A percentile compares a stretch with the other conserved stretches of the same genome.
These are phyloP conservation scores for Bipolaris gigantea DNA, from an alignment of 2,329 filamentous ascomycete species.

Conservation along the genomic window DNA sequence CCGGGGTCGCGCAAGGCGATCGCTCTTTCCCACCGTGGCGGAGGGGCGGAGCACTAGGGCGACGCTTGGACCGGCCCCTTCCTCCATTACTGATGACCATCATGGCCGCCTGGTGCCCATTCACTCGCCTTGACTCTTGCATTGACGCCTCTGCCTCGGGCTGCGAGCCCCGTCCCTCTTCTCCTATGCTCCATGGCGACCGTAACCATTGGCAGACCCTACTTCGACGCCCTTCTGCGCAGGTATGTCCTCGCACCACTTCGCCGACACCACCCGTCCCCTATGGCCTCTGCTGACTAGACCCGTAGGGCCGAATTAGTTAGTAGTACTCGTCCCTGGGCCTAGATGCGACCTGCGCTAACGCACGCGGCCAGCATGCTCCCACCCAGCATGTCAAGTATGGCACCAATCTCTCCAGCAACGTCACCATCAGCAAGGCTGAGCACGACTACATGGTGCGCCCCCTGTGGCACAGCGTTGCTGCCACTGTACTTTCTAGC, in stretches of 20 bases:
- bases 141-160: conserved; percentile 7
- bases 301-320: conserved; percentile 53
- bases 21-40: conserved; percentile 18
- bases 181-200: conserved; percentile 41
- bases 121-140: conserved; percentile 1
- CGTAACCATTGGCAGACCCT: conserved; percentile 62
- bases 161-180: conserved; percentile 9
- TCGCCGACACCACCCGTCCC: not conserved
- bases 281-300: conserved; percentile 25
- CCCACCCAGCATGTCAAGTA: conserved; percentile 44
- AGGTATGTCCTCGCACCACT: conserved; percentile 53
- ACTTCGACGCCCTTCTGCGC: conserved; percentile 64
- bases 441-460: conserved; percentile 65
- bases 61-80: conserved; percentile 25
- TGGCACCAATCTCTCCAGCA: conserved; percentile 40
- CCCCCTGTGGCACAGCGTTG: not conserved
- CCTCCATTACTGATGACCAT: conserved; percentile 21
- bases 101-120: conserved; percentile 1
- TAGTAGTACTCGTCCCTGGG: conserved; percentile 43
- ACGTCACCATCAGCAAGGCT: conserved; percentile 59
- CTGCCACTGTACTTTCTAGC: not conserved
- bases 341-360: conserved; percentile 5
- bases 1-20: conserved; percentile 15
- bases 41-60: conserved; percentile 22
- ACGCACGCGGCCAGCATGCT: conserved; percentile 41